Percentiles rank a stretch among this genome's conserved stretches.
Conservation (phyloP, 495 filamentous ascomycete species). For the Trichoderma reesei region DNA sequence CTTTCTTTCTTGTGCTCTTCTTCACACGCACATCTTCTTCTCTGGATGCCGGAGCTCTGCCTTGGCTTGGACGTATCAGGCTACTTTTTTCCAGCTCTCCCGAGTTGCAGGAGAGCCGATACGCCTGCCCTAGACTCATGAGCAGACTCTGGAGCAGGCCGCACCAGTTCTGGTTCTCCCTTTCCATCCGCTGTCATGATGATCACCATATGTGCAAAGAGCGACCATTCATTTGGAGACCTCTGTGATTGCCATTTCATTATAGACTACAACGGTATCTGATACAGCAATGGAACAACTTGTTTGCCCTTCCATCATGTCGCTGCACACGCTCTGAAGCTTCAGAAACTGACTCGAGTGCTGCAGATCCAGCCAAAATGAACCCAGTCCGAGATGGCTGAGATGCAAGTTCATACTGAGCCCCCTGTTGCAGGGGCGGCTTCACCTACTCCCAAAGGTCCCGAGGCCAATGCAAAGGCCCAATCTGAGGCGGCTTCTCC, state of each 20-base stretch:
- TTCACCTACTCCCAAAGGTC: slow-evolving; percentile 12
- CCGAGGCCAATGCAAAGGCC: slow-evolving; percentile 13
- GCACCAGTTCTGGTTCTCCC: neutral
- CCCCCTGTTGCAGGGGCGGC: slow-evolving; percentile 11
- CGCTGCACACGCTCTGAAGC: neutral
- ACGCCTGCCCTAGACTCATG: neutral
- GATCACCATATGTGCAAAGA: slow-evolving; percentile 49
- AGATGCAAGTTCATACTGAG: slow-evolving; percentile 21
- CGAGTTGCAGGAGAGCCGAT: no score
- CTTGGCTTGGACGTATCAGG: neutral
- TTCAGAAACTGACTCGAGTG: slow-evolving; percentile 6
- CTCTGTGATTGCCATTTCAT: slow-evolving; percentile 60
- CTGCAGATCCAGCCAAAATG: slow-evolving; percentile 26
- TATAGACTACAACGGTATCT: slow-evolving; percentile 99
- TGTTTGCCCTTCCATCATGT: neutral
- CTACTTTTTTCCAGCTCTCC: neutral
- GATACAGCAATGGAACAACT: slow-evolving; percentile 39
- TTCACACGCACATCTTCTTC: slow-evolving; percentile 34
- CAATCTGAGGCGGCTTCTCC: slow-evolving; percentile 13
- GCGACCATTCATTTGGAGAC: slow-evolving; percentile 55
- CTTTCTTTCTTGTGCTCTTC: neutral
- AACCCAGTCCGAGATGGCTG: slow-evolving; percentile 29
- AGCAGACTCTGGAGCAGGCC: neutral
- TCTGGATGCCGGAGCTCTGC: slow-evolving; percentile 20
- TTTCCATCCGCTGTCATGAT: slow-evolving; percentile 42